phyloP scores from a whole-genome alignment of 2,329 filamentous ascomycete genomes.

The Ophiosphaerella korrae region DNA sequence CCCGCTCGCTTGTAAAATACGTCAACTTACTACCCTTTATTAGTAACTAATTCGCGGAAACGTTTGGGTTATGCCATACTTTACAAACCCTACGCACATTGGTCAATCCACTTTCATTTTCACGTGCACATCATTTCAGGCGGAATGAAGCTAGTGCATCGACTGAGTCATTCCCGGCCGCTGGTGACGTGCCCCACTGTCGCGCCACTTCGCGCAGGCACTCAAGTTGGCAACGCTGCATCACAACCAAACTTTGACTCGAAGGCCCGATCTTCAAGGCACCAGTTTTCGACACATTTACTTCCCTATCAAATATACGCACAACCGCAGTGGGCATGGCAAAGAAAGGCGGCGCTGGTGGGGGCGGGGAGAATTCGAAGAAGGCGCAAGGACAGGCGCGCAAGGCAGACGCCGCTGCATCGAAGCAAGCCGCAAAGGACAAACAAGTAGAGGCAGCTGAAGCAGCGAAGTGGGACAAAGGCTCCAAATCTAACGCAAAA shows the following conservation, averaged over 20 bases:
- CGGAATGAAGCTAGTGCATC: neutral
- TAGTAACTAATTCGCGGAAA: too few species aligned
- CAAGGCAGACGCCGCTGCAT: constrained; percentile 85
- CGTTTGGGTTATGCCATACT: too few species aligned
- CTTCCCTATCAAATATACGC: neutral
- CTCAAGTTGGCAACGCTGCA: constrained; percentile 8
- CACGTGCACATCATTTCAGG: neutral
- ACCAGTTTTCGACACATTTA: neutral
- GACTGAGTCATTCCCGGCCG: constrained; percentile 18
- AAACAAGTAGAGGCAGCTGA: constrained; percentile 70
- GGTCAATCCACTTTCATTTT: too few species aligned
- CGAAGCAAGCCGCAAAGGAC: constrained; percentile 75
- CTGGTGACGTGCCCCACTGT: constrained; percentile 18
- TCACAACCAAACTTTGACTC: constrained; percentile 20
- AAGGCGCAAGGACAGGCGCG: constrained; percentile 88
- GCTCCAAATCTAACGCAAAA: constrained; percentile 82
- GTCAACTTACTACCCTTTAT: too few species aligned
- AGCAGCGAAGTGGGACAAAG: constrained; percentile 80
- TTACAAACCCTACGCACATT: too few species aligned
- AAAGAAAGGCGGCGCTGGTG: constrained; percentile 62
- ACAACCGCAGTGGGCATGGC: constrained; percentile 28
- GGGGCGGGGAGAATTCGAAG: constrained; percentile 74
- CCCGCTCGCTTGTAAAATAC: too few species aligned
- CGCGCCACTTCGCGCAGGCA: constrained; percentile 10
- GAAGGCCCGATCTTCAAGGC: constrained; percentile 1